A percentile compares a stretch with the other conserved stretches of the same genome.
These are phyloP conservation scores for Bruguiera parviflora DNA, from an alignment of 345 rosid genomes.

Conservation along the genomic window DNA sequence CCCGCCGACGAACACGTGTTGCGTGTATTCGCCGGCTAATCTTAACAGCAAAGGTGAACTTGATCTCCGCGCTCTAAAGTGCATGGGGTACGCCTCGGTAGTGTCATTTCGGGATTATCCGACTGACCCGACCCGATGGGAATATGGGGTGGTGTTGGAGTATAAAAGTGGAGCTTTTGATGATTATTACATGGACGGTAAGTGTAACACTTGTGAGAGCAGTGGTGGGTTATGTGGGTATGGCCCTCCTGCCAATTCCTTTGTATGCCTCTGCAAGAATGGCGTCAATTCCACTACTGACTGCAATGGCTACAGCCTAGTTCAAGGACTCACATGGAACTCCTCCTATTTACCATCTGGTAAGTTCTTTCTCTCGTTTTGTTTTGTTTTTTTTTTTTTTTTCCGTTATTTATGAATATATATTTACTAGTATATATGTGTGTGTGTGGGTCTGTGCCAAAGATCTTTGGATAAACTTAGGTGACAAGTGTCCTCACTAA, in stretches of 20 bases:
- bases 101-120: constrained; percentile 36
- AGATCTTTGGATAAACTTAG: no score
- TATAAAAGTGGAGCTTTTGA: constrained; percentile 44
- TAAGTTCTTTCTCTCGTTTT: constrained; percentile 13
- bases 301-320: constrained; percentile 24
- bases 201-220: constrained; percentile 41
- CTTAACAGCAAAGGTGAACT: constrained; percentile 40
- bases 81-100: constrained; percentile 39
- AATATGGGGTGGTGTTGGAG: constrained; percentile 46
- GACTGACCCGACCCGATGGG: constrained; percentile 41
- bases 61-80: constrained; percentile 28
- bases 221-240: constrained; percentile 48
- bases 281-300: constrained; percentile 37
- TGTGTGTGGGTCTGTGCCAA: no score
- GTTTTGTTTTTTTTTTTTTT: not conserved
- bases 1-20: constrained; percentile 42
- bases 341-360: constrained; percentile 13
- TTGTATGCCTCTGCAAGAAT: constrained; percentile 31
- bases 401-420: not conserved
- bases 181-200: constrained; percentile 30
- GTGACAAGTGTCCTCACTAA: no score
- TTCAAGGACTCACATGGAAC: constrained; percentile 15
- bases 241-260: constrained; percentile 27
- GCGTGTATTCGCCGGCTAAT: constrained; percentile 54
- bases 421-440: not conserved